phyloP scores from a whole-genome alignment of 345 rosid species.

The Brassica nigra region DNA sequence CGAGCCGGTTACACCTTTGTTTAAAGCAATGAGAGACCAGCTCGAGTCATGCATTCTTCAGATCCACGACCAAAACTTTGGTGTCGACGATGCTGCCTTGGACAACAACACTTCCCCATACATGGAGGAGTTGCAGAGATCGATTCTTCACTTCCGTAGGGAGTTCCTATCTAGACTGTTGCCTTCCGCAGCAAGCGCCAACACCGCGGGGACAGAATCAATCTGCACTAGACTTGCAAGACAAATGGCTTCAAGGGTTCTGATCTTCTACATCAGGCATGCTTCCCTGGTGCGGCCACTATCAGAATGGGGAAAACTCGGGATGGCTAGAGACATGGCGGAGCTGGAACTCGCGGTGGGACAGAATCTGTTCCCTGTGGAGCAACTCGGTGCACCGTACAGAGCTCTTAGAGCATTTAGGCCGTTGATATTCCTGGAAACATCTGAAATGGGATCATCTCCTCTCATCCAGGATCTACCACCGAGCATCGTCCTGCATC shows the following conservation, averaged over 20 bases:
- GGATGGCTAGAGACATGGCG: slow-evolving; percentile 99
- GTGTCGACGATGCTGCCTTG: slow-evolving; percentile 78
- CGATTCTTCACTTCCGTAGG: slow-evolving; percentile 80
- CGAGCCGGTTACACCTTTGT: slow-evolving; percentile 85
- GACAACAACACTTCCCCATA: slow-evolving; percentile 90
- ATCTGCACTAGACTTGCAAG: slow-evolving; percentile 92
- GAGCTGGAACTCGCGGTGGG: slow-evolving; percentile 96
- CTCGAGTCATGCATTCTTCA: slow-evolving; percentile 90
- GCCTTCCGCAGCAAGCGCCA: slow-evolving; percentile 65
- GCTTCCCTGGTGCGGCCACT: slow-evolving; percentile 95
- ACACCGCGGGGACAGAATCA: slow-evolving; percentile 64
- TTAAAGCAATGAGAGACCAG: slow-evolving; percentile 87
- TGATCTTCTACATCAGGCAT: slow-evolving; percentile 86
- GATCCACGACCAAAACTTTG: slow-evolving; percentile 92
- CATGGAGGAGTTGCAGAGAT: slow-evolving; percentile 95
- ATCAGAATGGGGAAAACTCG: slow-evolving; percentile 94
- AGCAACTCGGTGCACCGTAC: slow-evolving; percentile 93
- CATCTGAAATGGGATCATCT: slow-evolving; percentile 74
- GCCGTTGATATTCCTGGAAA: slow-evolving; percentile 91
- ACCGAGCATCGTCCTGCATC: slow-evolving; percentile 81
- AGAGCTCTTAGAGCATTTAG: slow-evolving; percentile 96
- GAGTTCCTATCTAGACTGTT: slow-evolving; percentile 85
- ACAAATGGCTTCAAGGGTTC: slow-evolving; percentile 85
- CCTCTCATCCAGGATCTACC: slow-evolving; percentile 93
- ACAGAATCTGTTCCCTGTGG: slow-evolving; percentile 93